A percentile compares a stretch with the other conserved stretches of the same genome.
Evolutionary conservation across 106 monocot genomes (phyloP).

Genomic region (Dendrobium catenatum): DNA sequence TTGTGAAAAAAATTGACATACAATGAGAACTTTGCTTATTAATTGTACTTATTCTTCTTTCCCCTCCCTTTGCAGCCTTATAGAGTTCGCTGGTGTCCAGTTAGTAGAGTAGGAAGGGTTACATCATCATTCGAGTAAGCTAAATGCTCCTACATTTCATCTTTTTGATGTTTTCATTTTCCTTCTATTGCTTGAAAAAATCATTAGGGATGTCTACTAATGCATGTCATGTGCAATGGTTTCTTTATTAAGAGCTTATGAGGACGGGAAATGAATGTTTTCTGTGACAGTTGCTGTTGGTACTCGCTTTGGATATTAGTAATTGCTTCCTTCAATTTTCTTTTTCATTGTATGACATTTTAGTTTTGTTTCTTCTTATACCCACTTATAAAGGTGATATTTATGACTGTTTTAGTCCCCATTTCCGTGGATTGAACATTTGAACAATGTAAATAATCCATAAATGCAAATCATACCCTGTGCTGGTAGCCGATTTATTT

Average conservation of each 20-base stretch:
- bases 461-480: background rate
- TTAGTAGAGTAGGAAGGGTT: conserved; percentile 1
- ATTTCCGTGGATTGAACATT: background rate
- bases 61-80: background rate
- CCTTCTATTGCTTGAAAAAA: background rate
- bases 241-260: background rate
- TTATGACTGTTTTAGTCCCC: background rate
- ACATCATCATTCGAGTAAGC: background rate
- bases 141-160: background rate
- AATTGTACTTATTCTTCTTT: background rate
- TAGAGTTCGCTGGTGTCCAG: conserved; percentile 1
- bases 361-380: background rate
- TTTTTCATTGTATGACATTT: background rate
- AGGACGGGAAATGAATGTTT: background rate
- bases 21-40: background rate
- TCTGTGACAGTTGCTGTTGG: background rate
- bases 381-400: background rate
- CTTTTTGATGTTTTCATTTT: background rate
- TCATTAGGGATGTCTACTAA: background rate
- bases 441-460: background rate
- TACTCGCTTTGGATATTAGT: background rate
- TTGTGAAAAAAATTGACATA: background rate
- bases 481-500: background rate
- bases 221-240: background rate
- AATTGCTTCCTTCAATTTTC: background rate